Conservation (phyloP, 75 land plant genomes). For the Sequoiadendron giganteum region DNA sequence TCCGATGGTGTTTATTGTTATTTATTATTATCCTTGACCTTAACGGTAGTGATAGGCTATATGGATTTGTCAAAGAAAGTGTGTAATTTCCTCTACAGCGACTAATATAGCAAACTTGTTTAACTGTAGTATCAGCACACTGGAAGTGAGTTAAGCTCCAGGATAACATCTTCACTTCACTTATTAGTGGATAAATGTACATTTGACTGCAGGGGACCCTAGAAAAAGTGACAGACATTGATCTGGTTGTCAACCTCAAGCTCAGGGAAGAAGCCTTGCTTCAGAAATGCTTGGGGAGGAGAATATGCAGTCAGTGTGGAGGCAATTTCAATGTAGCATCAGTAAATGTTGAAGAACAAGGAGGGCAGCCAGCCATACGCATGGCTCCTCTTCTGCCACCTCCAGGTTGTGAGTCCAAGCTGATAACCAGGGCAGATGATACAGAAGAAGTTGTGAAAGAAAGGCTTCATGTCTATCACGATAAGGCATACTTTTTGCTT, state of each 20-base stretch:
- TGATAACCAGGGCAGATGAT: slow-evolving; percentile 87
- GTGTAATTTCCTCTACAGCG: neutral
- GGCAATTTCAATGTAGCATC: slow-evolving; percentile 80
- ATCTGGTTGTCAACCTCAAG: slow-evolving; percentile 84
- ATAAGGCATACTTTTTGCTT: slow-evolving; percentile 48
- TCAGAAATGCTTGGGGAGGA: slow-evolving; percentile 89
- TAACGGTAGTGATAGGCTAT: neutral
- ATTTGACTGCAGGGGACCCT: slow-evolving; percentile 59
- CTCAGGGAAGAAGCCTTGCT: slow-evolving; percentile 80
- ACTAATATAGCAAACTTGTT: neutral
- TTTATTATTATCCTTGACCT: neutral
- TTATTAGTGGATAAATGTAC: neutral
- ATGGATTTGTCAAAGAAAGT: neutral
- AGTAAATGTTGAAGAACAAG: slow-evolving; percentile 66
- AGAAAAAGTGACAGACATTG: slow-evolving; percentile 76
- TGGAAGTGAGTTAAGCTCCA: neutral
- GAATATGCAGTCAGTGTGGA: slow-evolving; percentile 91
- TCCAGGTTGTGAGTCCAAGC: slow-evolving; percentile 68
- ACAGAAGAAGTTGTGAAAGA: slow-evolving; percentile 85
- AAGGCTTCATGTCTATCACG: slow-evolving; percentile 69
- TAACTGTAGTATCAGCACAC: neutral
- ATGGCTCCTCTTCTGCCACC: slow-evolving; percentile 97
- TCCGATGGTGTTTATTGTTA: neutral
- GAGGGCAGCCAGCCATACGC: slow-evolving; percentile 61
- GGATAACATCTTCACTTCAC: neutral